Conservation (phyloP, 257 asterid genomes). For the Catharanthus roseus region DNA sequence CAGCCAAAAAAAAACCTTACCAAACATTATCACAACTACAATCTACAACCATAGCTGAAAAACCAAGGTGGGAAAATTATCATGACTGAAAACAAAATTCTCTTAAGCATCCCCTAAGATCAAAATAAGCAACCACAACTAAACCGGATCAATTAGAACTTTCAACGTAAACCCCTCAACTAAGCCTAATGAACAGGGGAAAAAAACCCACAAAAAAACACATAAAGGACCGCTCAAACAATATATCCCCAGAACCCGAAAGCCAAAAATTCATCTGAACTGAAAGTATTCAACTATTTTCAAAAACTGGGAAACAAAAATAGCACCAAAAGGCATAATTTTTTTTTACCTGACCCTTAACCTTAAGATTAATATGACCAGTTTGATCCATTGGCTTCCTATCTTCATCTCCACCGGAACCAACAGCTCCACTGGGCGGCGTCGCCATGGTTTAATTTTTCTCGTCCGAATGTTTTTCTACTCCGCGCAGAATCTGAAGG, state of each 20-base stretch:
- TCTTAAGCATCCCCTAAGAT: no score
- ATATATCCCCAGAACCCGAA: not conserved
- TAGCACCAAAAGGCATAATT: not conserved
- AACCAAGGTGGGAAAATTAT: not conserved
- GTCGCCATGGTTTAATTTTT: slow-evolving; percentile 22
- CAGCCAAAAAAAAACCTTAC: no score
- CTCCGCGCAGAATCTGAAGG: no score
- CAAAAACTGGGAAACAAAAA: not conserved
- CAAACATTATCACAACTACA: no score
- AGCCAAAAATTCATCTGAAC: not conserved
- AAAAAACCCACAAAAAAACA: no score
- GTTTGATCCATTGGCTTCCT: slow-evolving; percentile 26
- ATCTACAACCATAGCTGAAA: no score
- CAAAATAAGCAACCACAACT: not conserved
- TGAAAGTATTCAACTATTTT: not conserved
- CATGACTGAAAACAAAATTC: no score
- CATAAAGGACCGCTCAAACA: not conserved
- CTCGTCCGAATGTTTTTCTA: no score
- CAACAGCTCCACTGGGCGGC: slow-evolving; percentile 18
- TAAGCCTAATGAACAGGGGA: not conserved
- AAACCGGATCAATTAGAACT: not conserved
- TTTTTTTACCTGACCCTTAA: slow-evolving; percentile 30
- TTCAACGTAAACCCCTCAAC: not conserved
- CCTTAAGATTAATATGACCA: slow-evolving; percentile 31
- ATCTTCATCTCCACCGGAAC: slow-evolving; percentile 26